Percentiles rank a stretch among this genome's conserved stretches.
These are phyloP conservation scores for Biscogniauxia marginata DNA, from an alignment of 2,329 filamentous ascomycete genomes.

Conservation along the genomic window DNA sequence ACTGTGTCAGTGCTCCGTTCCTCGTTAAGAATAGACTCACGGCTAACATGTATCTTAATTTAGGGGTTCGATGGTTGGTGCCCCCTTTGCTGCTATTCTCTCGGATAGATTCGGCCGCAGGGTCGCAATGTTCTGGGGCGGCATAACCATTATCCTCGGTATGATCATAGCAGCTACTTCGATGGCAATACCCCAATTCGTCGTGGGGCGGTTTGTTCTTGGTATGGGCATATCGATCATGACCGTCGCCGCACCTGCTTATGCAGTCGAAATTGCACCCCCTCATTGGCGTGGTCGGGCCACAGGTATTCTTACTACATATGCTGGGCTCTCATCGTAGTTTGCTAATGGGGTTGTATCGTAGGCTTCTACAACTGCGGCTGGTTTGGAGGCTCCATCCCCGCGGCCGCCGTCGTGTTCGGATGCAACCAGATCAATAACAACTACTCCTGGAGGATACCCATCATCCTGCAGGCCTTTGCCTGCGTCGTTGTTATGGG, in stretches of 20 bases:
- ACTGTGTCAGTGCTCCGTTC: conserved; percentile 40
- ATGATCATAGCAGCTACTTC: conserved; percentile 42
- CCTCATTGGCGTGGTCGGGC: conserved; percentile 51
- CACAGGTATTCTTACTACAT: conserved; percentile 28
- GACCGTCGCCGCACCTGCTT: conserved; percentile 48
- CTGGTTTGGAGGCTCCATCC: conserved; percentile 52
- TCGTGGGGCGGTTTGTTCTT: conserved; percentile 47
- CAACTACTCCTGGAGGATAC: conserved; percentile 50
- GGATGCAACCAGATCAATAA: conserved; percentile 44
- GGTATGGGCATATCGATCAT: conserved; percentile 47
- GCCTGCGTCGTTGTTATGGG: conserved; percentile 41
- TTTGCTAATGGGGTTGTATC: conserved; percentile 3
- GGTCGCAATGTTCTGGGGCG: conserved; percentile 45
- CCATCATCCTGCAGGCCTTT: conserved; percentile 46
- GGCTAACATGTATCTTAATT: conserved; percentile 3
- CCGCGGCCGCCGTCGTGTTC: conserved; percentile 49
- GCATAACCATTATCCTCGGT: conserved; percentile 44
- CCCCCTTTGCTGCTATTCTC: conserved; percentile 43
- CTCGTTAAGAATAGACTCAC: background rate
- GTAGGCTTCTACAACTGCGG: conserved; percentile 51
- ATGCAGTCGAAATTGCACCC: conserved; percentile 46
- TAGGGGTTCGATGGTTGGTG: conserved; percentile 42
- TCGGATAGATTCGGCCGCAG: conserved; percentile 45
- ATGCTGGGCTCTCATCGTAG: background rate
- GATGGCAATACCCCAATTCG: conserved; percentile 38